phyloP scores from a whole-genome alignment of 2,329 filamentous ascomycete species.

The Cryphonectria japonica region DNA sequence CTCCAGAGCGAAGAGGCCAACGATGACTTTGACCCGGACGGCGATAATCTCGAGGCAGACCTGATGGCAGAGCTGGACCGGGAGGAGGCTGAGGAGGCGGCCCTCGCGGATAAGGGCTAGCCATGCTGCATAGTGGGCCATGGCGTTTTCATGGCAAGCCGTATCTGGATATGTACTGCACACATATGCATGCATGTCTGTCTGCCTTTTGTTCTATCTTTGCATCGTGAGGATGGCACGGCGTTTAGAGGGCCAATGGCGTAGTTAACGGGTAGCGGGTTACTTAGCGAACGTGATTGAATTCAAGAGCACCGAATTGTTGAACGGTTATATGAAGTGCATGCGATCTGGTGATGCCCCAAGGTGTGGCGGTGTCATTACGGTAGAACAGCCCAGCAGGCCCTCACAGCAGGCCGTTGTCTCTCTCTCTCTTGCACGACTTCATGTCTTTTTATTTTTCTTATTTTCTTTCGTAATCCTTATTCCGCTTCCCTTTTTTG shows the following conservation, averaged over 20 bases:
- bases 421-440: background rate
- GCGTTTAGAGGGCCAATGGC: background rate
- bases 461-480: background rate
- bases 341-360: background rate
- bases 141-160: background rate
- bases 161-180: background rate
- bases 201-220: background rate
- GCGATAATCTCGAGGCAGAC: conserved; percentile 65
- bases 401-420: background rate
- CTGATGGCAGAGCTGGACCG: conserved; percentile 63
- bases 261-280: background rate
- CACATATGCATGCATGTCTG: background rate
- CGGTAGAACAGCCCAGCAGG: background rate
- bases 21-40: conserved; percentile 32
- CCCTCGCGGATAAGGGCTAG: conserved; percentile 30
- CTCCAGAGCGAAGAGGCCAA: conserved; percentile 30
- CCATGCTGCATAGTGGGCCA: background rate
- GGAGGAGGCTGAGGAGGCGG: conserved; percentile 39
- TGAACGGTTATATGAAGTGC: background rate
- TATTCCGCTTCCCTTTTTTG: too few relatives aligned
- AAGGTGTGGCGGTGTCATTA: background rate
- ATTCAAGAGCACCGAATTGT: background rate
- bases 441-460: background rate
- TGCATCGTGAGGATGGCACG: background rate
- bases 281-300: background rate